Conservation (phyloP, 2,329 filamentous ascomycete genomes). For the Verruconis gallopava region DNA sequence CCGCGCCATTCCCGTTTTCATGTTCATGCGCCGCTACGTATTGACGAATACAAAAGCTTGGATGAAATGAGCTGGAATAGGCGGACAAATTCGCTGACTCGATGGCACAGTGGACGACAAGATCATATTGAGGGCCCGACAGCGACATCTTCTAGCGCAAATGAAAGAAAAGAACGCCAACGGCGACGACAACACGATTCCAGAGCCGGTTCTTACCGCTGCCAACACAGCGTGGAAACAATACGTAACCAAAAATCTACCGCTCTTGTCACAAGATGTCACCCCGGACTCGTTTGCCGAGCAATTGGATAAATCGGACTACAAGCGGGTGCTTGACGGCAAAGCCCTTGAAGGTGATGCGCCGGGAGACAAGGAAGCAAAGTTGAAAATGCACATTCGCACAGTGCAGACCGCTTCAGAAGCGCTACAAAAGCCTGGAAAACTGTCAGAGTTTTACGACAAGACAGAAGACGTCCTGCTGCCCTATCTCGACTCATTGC, state of each 20-base stretch:
- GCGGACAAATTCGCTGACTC: too few relatives aligned
- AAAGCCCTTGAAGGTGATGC: slow-evolving; percentile 40
- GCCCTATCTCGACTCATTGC: slow-evolving; percentile 61
- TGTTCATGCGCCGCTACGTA: too few relatives aligned
- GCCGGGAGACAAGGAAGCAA: slow-evolving; percentile 67
- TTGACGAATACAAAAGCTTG: slow-evolving; percentile 27
- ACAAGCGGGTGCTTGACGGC: slow-evolving; percentile 42
- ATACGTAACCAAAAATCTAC: slow-evolving; percentile 57
- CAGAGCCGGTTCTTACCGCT: slow-evolving; percentile 35
- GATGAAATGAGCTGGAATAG: not conserved
- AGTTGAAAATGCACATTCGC: slow-evolving; percentile 79
- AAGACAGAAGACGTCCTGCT: slow-evolving; percentile 57
- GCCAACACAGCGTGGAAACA: slow-evolving; percentile 39
- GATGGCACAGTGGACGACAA: slow-evolving; percentile 35
- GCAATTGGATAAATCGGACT: slow-evolving; percentile 34
- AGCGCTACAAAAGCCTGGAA: slow-evolving; percentile 28
- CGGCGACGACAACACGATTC: slow-evolving; percentile 35
- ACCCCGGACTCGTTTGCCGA: slow-evolving; percentile 34
- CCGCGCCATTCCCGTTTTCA: too few relatives aligned
- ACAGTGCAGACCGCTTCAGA: slow-evolving; percentile 39
- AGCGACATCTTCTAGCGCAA: slow-evolving; percentile 64
- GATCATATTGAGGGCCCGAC: slow-evolving; percentile 55
- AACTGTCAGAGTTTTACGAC: slow-evolving; percentile 36
- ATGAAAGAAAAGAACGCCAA: slow-evolving; percentile 40
- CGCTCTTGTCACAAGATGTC: slow-evolving; percentile 33